Conservation (phyloP, 441 rosid species). For the Populus hybrid region DNA sequence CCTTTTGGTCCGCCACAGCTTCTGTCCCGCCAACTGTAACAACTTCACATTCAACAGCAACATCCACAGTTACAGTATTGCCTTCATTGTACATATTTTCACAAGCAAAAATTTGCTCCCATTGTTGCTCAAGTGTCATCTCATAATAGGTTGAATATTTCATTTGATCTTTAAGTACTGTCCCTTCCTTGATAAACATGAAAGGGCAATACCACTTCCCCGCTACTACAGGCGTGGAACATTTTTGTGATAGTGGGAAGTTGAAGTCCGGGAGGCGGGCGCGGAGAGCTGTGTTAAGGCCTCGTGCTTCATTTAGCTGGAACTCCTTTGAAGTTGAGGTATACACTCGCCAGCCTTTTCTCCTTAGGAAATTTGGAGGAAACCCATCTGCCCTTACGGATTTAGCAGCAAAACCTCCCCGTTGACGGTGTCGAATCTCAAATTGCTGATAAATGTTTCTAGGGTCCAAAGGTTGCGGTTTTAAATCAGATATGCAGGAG, state of each 20-base stretch:
- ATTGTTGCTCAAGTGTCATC: slow-evolving; percentile 51
- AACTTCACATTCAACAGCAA: slow-evolving; percentile 27
- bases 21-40: slow-evolving; percentile 28
- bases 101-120: slow-evolving; percentile 41
- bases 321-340: slow-evolving; percentile 34
- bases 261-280: slow-evolving; percentile 35
- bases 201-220: slow-evolving; percentile 50
- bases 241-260: slow-evolving; percentile 20
- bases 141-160: slow-evolving; percentile 38
- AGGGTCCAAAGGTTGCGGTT: slow-evolving; percentile 38
- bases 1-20: neutral
- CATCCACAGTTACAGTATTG: slow-evolving; percentile 32
- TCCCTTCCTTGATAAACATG: slow-evolving; percentile 33
- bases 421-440: slow-evolving; percentile 21
- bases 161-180: slow-evolving; percentile 30
- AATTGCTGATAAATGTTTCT: slow-evolving; percentile 48
- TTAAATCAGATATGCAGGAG: slow-evolving; percentile 23
- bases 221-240: slow-evolving; percentile 22
- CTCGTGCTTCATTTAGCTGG: slow-evolving; percentile 46
- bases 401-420: slow-evolving; percentile 34
- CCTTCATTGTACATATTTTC: slow-evolving; percentile 18
- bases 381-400: slow-evolving; percentile 41
- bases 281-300: slow-evolving; percentile 41
- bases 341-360: slow-evolving; percentile 42
- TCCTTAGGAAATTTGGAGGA: slow-evolving; percentile 50